Conservation (phyloP, 192 early-diverging fungal species). For the Obelidium mucronatum region DNA sequence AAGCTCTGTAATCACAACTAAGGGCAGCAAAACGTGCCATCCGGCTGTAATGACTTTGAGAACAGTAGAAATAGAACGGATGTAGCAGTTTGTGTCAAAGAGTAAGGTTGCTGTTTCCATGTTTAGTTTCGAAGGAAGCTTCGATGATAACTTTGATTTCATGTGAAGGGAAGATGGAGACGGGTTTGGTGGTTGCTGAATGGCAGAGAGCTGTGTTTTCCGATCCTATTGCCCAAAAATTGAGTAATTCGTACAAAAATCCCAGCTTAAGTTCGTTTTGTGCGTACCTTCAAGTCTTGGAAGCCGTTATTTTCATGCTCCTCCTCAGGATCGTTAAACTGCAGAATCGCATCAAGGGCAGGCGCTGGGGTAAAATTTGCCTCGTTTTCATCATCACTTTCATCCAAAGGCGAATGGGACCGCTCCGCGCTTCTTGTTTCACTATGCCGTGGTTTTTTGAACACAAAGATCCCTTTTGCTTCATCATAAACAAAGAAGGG, state of each 20-base stretch:
- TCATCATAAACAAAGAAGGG: neutral
- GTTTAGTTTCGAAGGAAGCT: neutral
- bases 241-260: neutral
- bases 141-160: no score
- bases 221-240: neutral
- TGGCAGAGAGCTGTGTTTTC: no score
- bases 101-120: slow-evolving; percentile 7
- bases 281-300: no score
- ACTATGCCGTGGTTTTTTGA: neutral
- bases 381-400: no score
- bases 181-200: neutral
- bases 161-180: neutral
- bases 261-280: no score
- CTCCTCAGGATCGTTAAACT: no score
- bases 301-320: no score
- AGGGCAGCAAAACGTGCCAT: slow-evolving; percentile 26
- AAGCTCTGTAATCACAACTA: slow-evolving; percentile 49
- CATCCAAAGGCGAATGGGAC: no score
- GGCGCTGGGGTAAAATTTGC: no score
- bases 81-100: slow-evolving; percentile 45
- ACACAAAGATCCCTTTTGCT: neutral
- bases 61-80: neutral
- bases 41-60: neutral
- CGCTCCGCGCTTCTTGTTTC: no score
- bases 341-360: no score